Evolutionary conservation across 2,329 filamentous ascomycete genomes (phyloP).

Genomic region (Venturia asperata): DNA sequence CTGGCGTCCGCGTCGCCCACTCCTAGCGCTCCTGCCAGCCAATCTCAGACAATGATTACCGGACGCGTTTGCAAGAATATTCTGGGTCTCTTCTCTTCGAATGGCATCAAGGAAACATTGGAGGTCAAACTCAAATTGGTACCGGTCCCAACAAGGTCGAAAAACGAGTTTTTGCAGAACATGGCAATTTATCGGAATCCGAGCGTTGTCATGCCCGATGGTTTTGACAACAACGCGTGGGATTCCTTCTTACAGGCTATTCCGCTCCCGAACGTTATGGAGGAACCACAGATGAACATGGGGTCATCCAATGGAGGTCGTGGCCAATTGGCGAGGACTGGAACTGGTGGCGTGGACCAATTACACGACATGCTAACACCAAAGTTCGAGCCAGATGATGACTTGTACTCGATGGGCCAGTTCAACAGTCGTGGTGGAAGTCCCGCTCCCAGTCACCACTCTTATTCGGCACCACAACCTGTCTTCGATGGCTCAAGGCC

Average conservation of each 20-base stretch:
- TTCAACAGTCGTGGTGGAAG: slow-evolving; percentile 39
- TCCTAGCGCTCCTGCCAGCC: slow-evolving; percentile 48
- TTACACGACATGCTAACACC: slow-evolving; percentile 25
- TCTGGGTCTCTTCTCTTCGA: slow-evolving; percentile 63
- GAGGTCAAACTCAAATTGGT: slow-evolving; percentile 89
- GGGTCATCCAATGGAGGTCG: slow-evolving; percentile 17
- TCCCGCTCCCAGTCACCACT: slow-evolving; percentile 38
- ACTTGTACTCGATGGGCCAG: slow-evolving; percentile 24
- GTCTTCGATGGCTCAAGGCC: slow-evolving; percentile 30
- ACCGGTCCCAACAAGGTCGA: slow-evolving; percentile 59
- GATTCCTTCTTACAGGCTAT: slow-evolving; percentile 57
- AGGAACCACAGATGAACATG: neutral
- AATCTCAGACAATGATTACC: slow-evolving; percentile 68
- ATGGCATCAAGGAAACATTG: slow-evolving; percentile 76
- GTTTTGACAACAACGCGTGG: slow-evolving; percentile 70
- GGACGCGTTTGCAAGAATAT: slow-evolving; percentile 84
- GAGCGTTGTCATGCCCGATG: slow-evolving; percentile 50
- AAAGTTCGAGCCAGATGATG: slow-evolving; percentile 21
- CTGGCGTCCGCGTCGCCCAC: slow-evolving; percentile 55
- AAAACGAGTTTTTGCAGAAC: slow-evolving; percentile 53
- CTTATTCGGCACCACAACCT: slow-evolving; percentile 29
- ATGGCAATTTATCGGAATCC: slow-evolving; percentile 55
- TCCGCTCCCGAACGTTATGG: neutral
- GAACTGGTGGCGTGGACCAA: slow-evolving; percentile 22
- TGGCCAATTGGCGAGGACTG: slow-evolving; percentile 17